Percentiles rank a stretch among this genome's conserved stretches.
phyloP scores from a whole-genome alignment of 2,329 filamentous ascomycete genomes.

The Aspergillus fructus region DNA sequence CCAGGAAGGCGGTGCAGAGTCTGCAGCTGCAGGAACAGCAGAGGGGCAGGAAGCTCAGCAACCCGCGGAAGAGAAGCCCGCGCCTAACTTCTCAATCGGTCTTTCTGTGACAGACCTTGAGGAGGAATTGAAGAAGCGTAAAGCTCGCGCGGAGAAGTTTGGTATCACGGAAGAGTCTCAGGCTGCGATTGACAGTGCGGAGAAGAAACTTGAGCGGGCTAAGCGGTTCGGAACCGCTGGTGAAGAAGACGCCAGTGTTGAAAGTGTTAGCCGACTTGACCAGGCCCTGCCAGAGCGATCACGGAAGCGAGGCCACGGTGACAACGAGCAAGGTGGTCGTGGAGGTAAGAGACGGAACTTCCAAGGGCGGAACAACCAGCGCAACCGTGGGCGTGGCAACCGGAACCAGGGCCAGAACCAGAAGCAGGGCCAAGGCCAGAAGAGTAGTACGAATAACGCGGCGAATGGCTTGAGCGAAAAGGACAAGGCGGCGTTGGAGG shows the following conservation, averaged over 20 bases:
- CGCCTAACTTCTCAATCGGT: constrained; percentile 41
- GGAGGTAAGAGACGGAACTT: constrained; percentile 44
- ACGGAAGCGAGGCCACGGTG: constrained; percentile 40
- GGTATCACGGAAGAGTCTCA: constrained; percentile 44
- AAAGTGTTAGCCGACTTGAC: constrained; percentile 44
- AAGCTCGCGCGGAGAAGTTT: constrained; percentile 50
- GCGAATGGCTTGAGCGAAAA: constrained; percentile 37
- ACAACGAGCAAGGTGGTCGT: constrained; percentile 38
- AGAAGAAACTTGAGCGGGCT: constrained; percentile 46
- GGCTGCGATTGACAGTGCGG: constrained; percentile 40
- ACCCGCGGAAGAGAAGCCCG: constrained; percentile 31
- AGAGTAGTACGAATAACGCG: constrained; percentile 18
- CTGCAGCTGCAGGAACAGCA: constrained; percentile 18
- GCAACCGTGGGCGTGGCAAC: constrained; percentile 22
- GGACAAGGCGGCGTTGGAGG: constrained; percentile 45
- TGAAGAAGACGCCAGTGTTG: constrained; percentile 11
- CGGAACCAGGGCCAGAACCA: constrained; percentile 20
- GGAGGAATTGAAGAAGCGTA: constrained; percentile 48
- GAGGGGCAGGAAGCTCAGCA: constrained; percentile 16
- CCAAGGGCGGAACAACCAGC: constrained; percentile 32
- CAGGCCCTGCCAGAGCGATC: constrained; percentile 44
- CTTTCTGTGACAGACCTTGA: constrained; percentile 46
- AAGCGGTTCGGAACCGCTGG: constrained; percentile 46
- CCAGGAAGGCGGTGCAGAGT: constrained; percentile 17
- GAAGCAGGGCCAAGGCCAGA: constrained; percentile 16